Conservation (phyloP, 306 rosid species). For the Quercus dentata region DNA sequence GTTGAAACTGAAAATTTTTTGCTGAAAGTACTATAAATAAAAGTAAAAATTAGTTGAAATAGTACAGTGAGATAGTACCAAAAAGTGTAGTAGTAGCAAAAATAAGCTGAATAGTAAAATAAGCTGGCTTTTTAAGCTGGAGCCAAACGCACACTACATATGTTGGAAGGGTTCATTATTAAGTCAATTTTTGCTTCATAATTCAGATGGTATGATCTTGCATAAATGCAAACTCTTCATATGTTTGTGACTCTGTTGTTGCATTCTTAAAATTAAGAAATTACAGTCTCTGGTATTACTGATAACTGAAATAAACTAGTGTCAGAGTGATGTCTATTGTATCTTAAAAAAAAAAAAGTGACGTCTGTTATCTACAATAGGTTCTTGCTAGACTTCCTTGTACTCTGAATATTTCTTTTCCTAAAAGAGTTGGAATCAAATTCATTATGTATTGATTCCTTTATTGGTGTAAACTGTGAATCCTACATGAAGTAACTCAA, state of each 20-base stretch:
- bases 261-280: background rate
- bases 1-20: too few species aligned
- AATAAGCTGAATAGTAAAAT: too few species aligned
- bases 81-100: too few species aligned
- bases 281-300: background rate
- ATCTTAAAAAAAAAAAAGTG: background rate
- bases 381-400: background rate
- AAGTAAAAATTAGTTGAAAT: too few species aligned
- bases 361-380: background rate
- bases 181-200: background rate
- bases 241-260: background rate
- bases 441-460: background rate
- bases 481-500: background rate
- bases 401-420: background rate
- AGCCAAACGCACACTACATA: background rate
- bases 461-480: background rate
- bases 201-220: background rate
- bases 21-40: too few species aligned
- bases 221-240: background rate
- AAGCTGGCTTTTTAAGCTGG: too few species aligned
- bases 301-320: background rate
- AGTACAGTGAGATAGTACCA: too few species aligned
- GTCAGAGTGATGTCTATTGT: background rate
- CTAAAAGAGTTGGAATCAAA: background rate
- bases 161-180: background rate